Percentiles rank a stretch among this genome's conserved stretches.
phyloP scores from a whole-genome alignment of 176 grass and related monocot genomes.

The Zizania latifolia region DNA sequence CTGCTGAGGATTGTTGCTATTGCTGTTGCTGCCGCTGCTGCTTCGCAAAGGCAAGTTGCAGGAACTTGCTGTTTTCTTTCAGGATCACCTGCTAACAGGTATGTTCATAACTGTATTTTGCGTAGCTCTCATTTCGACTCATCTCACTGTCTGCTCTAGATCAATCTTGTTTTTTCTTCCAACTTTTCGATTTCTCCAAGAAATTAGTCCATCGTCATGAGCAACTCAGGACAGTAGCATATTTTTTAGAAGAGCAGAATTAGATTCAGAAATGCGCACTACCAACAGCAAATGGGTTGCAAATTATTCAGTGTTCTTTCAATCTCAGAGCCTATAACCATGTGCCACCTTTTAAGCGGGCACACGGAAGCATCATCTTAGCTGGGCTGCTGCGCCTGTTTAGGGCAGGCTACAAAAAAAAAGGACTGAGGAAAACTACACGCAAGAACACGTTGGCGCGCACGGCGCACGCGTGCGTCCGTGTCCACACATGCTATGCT shows the following conservation, averaged over 20 bases:
- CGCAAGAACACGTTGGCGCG: constrained; percentile 20
- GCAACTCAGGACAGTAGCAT: not conserved
- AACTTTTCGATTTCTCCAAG: not conserved
- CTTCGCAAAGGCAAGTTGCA: not conserved
- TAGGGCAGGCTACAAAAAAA: constrained; percentile 15
- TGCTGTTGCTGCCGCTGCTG: not conserved
- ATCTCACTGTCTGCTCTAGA: not conserved
- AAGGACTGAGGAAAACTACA: not conserved
- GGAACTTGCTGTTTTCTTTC: not conserved
- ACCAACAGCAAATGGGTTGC: not conserved
- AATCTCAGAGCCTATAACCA: constrained; percentile 20
- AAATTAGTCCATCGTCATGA: not conserved
- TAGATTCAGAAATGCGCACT: not conserved
- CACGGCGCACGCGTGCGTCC: constrained; percentile 7
- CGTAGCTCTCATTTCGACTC: not conserved
- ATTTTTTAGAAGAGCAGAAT: not conserved
- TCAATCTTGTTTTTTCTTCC: not conserved
- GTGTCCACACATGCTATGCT: constrained; percentile 7
- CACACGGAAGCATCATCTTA: constrained; percentile 14
- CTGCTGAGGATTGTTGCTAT: not conserved
- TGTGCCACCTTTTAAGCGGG: constrained; percentile 28
- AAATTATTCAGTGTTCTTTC: constrained; percentile 11
- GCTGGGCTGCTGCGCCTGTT: constrained; percentile 1
- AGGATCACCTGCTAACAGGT: constrained; percentile 24
- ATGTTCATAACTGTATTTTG: constrained; percentile 2